Percentiles rank a stretch among this genome's conserved stretches.
Evolutionary conservation across 345 rosid species (phyloP).

Genomic region (Stellera chamaejasme): DNA sequence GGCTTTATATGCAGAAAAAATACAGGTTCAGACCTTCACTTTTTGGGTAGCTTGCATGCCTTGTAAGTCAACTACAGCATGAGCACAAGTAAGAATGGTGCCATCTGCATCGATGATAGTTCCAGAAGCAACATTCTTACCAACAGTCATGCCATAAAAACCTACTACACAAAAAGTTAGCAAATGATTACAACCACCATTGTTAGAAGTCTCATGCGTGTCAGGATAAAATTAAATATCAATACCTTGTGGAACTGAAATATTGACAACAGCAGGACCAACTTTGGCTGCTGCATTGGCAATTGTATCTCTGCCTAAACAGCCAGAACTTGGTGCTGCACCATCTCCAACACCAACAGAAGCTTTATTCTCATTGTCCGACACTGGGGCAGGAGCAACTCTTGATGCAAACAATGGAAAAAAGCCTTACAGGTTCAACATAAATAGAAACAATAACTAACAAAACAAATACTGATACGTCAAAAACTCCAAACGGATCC

Average conservation of each 20-base stretch:
- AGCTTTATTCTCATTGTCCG: constrained; percentile 19
- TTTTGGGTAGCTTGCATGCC: constrained; percentile 36
- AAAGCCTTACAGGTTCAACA: constrained; percentile 28
- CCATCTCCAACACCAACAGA: constrained; percentile 28
- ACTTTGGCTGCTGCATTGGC: constrained; percentile 86
- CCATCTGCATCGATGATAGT: constrained; percentile 79
- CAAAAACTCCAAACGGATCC: background rate
- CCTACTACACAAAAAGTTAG: constrained; percentile 22
- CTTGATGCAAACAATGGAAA: constrained; percentile 27
- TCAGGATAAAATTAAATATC: background rate
- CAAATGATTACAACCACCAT: background rate
- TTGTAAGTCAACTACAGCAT: constrained; percentile 63
- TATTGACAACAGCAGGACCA: constrained; percentile 82
- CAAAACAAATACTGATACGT: background rate
- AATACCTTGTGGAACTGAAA: constrained; percentile 67
- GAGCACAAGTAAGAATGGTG: constrained; percentile 91
- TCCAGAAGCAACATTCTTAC: constrained; percentile 70
- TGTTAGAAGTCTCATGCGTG: background rate
- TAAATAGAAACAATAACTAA: background rate
- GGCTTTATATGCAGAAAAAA: background rate
- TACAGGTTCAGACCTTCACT: constrained; percentile 45
- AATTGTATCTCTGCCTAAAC: constrained; percentile 63
- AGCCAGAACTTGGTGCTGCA: constrained; percentile 34
- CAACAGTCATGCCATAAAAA: constrained; percentile 39
- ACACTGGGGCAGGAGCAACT: constrained; percentile 31